Conservation (phyloP, 768 basidiomycete species). For the Mycena kentingensis region DNA sequence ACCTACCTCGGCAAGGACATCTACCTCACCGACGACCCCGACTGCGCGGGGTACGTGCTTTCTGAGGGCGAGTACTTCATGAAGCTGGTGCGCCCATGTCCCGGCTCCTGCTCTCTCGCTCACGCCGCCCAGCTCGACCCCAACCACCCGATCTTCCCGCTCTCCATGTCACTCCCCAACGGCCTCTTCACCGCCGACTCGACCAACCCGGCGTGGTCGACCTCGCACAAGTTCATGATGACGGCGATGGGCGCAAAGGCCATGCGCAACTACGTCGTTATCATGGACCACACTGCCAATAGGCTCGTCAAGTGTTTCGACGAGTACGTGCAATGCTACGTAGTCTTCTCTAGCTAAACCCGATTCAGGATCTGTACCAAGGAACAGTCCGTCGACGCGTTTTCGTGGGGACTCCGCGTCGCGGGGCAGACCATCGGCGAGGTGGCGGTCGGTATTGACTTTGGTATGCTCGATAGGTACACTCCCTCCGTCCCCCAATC, state of each 20-base stretch:
- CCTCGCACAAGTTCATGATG: slow-evolving; percentile 22
- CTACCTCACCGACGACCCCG: slow-evolving; percentile 20
- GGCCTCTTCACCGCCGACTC: slow-evolving; percentile 21
- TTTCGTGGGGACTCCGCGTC: slow-evolving; percentile 13
- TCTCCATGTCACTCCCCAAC: slow-evolving; percentile 12
- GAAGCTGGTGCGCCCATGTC: slow-evolving; percentile 1
- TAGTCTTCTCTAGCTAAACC: neutral
- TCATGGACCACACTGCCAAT: slow-evolving; percentile 15
- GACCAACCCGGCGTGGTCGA: slow-evolving; percentile 13
- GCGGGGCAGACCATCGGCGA: slow-evolving; percentile 19
- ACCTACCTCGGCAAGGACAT: slow-evolving; percentile 14
- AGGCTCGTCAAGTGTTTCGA: slow-evolving; percentile 12
- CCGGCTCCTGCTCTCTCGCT: neutral
- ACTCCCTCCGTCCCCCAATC: neutral
- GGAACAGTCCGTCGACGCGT: slow-evolving; percentile 8
- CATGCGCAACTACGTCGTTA: slow-evolving; percentile 19
- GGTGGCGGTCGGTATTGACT: slow-evolving; percentile 11
- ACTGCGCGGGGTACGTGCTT: slow-evolving; percentile 12
- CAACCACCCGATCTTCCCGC: slow-evolving; percentile 17
- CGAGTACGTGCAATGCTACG: slow-evolving; percentile 3
- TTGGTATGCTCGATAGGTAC: slow-evolving; percentile 15
- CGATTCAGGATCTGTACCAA: slow-evolving; percentile 7
- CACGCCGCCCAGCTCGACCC: slow-evolving; percentile 7
- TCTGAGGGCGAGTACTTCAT: slow-evolving; percentile 18
- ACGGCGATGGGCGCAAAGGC: slow-evolving; percentile 19